These are phyloP conservation scores for Linnemannia zychae DNA, from an alignment of 192 early-diverging fungal genomes.

Conservation along the genomic window DNA sequence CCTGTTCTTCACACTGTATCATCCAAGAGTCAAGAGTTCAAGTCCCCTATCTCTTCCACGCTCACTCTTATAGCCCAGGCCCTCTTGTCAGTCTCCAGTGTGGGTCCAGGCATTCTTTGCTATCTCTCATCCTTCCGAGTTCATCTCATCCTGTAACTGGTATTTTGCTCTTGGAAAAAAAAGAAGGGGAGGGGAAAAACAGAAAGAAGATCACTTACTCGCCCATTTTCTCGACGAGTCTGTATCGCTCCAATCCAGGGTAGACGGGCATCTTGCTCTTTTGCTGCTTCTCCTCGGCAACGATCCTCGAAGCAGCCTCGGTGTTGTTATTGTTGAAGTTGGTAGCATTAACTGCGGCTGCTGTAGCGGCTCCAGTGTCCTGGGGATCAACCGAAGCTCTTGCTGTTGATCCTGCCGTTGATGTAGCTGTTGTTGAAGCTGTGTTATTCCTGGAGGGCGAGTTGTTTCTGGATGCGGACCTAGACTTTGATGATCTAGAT, in stretches of 20 bases:
- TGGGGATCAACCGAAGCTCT: not conserved
- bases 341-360: conserved; percentile 10
- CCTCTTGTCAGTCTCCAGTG: not conserved
- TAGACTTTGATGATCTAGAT: conserved; percentile 16
- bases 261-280: conserved; percentile 67
- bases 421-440: not conserved
- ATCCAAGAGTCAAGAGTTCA: no score
- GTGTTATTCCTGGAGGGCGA: conserved; percentile 31
- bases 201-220: conserved; percentile 66
- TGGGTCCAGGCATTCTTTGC: not conserved
- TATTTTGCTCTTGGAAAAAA: not conserved
- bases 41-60: not conserved
- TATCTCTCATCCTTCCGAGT: not conserved
- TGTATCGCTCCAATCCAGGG: conserved; percentile 70
- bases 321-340: conserved; percentile 45
- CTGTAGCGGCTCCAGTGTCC: not conserved
- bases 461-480: conserved; percentile 19
- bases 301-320: conserved; percentile 61
- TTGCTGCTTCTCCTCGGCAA: conserved; percentile 65
- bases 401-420: conserved; percentile 12
- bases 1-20: not conserved
- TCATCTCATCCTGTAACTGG: not conserved
- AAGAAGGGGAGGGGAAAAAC: not conserved
- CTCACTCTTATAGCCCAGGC: not conserved
- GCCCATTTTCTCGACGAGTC: conserved; percentile 75